Percentiles rank a stretch among this genome's conserved stretches.
Conservation (phyloP, 179 eudicot genomes). For the Beta macrorhiza region DNA sequence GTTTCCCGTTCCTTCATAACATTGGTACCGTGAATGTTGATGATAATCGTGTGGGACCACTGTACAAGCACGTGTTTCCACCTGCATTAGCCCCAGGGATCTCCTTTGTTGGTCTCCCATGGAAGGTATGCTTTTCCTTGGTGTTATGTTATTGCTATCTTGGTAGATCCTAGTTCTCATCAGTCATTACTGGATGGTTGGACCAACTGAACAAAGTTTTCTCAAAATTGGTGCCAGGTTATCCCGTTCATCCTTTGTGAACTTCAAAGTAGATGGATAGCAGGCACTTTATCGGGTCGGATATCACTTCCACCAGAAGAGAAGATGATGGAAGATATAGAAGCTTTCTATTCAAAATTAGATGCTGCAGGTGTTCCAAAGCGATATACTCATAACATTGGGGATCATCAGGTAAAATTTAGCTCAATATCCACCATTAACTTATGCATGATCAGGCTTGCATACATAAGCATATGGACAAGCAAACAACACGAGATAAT, state of each 20-base stretch:
- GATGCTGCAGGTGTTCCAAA: constrained; percentile 63
- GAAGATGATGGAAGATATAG: constrained; percentile 69
- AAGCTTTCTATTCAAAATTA: constrained; percentile 58
- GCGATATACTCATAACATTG: constrained; percentile 68
- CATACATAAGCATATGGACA: no score
- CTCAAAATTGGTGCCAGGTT: constrained; percentile 44
- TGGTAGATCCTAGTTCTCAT: not conserved
- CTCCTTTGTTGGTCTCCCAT: constrained; percentile 85
- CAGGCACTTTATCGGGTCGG: constrained; percentile 66
- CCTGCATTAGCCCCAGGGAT: constrained; percentile 78
- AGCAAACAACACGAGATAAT: no score
- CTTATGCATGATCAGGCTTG: not conserved
- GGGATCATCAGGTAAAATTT: constrained; percentile 49
- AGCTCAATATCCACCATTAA: not conserved
- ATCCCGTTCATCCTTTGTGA: constrained; percentile 70
- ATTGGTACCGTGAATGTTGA: constrained; percentile 57
- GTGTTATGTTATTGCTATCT: not conserved
- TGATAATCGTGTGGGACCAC: constrained; percentile 85
- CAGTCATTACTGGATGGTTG: not conserved
- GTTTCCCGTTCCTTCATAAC: constrained; percentile 76
- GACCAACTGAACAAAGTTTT: not conserved
- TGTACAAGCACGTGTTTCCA: constrained; percentile 89
- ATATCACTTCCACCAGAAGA: constrained; percentile 57
- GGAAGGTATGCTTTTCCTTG: constrained; percentile 51
- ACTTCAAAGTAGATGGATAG: constrained; percentile 89